phyloP scores from a whole-genome alignment of 768 basidiomycete genomes.

The Suillus clintonianus region DNA sequence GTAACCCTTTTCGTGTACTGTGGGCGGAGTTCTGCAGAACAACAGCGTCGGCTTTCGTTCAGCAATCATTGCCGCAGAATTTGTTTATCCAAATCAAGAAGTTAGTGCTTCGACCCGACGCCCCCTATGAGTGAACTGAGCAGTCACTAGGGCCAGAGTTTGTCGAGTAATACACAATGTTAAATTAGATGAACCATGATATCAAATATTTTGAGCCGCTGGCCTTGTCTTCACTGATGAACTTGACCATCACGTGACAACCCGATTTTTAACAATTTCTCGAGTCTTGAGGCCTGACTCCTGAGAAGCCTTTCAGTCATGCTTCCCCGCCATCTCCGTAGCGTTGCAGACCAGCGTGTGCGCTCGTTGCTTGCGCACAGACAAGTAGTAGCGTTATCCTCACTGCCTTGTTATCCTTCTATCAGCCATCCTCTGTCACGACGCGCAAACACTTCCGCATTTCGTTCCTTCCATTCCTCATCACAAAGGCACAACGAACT shows the following conservation, averaged over 20 bases:
- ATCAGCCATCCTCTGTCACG: slow-evolving; percentile 4
- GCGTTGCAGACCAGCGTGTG: slow-evolving; percentile 31
- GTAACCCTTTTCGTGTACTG: slow-evolving; percentile 15
- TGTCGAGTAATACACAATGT: too few relatives aligned
- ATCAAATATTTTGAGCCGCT: too few relatives aligned
- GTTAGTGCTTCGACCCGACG: too few relatives aligned
- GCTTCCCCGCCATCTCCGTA: slow-evolving; percentile 51
- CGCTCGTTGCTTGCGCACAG: slow-evolving; percentile 19
- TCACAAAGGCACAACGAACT: slow-evolving; percentile 60
- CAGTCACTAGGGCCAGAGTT: too few relatives aligned
- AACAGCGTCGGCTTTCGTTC: background rate
- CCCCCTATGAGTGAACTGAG: too few relatives aligned
- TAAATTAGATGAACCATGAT: too few relatives aligned
- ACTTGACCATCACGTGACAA: slow-evolving; percentile 1
- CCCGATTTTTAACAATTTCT: slow-evolving; percentile 1
- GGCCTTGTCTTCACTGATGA: too few relatives aligned
- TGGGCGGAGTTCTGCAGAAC: background rate
- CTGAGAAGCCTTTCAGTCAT: slow-evolving; percentile 22
- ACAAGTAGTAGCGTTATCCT: slow-evolving; percentile 16
- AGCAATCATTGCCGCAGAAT: background rate
- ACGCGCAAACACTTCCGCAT: slow-evolving; percentile 10
- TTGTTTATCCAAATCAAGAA: background rate
- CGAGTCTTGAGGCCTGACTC: too few relatives aligned
- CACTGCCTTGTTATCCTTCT: slow-evolving; percentile 33
- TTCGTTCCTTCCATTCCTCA: slow-evolving; percentile 63